Percentiles rank a stretch among this genome's conserved stretches.
These are phyloP conservation scores for Kluyveromyces nonfermentans DNA, from an alignment of 805 yeast genomes.

Conservation along the genomic window DNA sequence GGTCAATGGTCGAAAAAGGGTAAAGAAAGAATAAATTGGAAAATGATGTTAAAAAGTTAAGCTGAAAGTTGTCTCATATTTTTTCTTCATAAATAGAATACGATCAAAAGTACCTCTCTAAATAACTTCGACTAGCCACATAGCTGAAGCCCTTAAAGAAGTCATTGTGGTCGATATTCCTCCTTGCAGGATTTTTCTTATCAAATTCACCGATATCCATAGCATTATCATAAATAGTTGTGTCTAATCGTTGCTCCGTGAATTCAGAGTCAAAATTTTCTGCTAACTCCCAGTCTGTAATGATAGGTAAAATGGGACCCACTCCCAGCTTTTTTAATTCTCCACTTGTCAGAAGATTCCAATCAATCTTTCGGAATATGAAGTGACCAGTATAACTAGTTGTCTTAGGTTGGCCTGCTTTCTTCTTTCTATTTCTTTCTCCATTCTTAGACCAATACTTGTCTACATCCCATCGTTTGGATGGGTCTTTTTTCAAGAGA, in stretches of 20 bases:
- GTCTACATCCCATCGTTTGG: constrained; percentile 54
- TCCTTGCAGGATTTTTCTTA: not conserved
- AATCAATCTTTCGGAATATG: constrained; percentile 68
- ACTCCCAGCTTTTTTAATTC: constrained; percentile 33
- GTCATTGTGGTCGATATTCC: constrained; percentile 10
- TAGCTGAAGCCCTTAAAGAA: constrained; percentile 31
- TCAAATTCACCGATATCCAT: constrained; percentile 1
- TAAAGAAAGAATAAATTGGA: too few species aligned
- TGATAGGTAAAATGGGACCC: constrained; percentile 78
- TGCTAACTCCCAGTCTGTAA: constrained; percentile 73
- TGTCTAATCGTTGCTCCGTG: constrained; percentile 51
- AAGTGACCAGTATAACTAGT: constrained; percentile 48
- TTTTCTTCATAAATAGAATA: too few species aligned
- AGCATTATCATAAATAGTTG: constrained; percentile 15
- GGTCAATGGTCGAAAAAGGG: too few species aligned
- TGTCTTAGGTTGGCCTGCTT: constrained; percentile 23
- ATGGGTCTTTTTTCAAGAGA: constrained; percentile 59
- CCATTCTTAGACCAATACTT: constrained; percentile 36
- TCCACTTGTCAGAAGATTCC: constrained; percentile 49
- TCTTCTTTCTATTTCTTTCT: constrained; percentile 20
- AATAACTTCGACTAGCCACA: constrained; percentile 28
- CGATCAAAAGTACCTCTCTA: constrained; percentile 25
- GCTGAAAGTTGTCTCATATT: too few species aligned
- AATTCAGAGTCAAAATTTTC: constrained; percentile 79
- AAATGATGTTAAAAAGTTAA: too few species aligned